Base-by-base conservation (phyloP, 2,329 filamentous ascomycete genomes). In the Teratosphaeriaceae sp. region DNA sequence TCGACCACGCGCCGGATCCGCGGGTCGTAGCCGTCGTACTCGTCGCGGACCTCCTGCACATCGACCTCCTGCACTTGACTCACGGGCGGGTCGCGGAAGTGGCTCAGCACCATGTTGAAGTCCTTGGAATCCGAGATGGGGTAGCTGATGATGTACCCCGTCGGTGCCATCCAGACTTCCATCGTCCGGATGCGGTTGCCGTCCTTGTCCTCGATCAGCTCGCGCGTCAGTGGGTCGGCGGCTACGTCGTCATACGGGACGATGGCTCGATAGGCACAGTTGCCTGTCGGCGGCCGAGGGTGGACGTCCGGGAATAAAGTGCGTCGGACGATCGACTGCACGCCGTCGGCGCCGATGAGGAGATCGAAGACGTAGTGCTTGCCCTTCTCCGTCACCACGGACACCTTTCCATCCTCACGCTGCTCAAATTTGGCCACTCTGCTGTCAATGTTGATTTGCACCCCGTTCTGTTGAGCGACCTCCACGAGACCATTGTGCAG, bases 91-190 rank as follows among this genome's bases (percentile, higher is more conserved):
- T 64, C 51, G 40, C 64, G 49, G 51, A 69, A 56, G 60, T 71
- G 58, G 45, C 63, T 66, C 12, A 73, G 58, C 3, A 73, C 70
- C 57, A 73, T 63, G 47, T 72, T 72, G 54, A 70, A 70, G 26
- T 65, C 57, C 36, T 62, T 65, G 9, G 66, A 68, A 2, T 61
- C 64, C n/a, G 60, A 63, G 20, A 74, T 66, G 1, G 68, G 68
- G 46, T 72, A 72, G 2, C 66, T 66, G 39, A 74, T 71, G 50
- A 70, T 68, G 44, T 70, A 69, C 2, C 58, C 52, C 11, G 60
- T 57, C 3, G 41, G 31, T 56, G 31, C 19, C 58, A 72, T 59
- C 70, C 70, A 73, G 12, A 70, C 67, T 42, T 72, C 68, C 51
- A 73, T 70, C 7, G 66, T 68, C 19, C 62, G 59, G 6, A 67